Conservation (phyloP, 805 yeast species). For the Ogataea paraovalis region DNA sequence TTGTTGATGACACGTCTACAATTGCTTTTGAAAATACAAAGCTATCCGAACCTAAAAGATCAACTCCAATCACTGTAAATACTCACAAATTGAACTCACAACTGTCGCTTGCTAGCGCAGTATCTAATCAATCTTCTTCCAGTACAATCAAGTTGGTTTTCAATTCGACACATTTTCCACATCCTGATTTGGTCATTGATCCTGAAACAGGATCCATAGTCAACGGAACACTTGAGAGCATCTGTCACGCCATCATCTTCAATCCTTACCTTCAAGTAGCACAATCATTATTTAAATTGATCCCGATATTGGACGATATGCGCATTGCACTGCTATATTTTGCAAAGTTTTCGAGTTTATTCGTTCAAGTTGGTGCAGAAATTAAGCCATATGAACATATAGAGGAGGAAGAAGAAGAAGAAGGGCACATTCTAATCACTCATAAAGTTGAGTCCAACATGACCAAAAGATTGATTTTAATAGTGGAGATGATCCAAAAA, state of each 20-base stretch:
- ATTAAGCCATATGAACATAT: not conserved
- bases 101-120: conserved; percentile 7
- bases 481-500: conserved; percentile 53
- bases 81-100: conserved; percentile 9
- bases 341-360: conserved; percentile 25
- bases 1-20: not conserved
- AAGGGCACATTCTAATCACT: conserved; percentile 1
- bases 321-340: conserved; percentile 41
- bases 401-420: conserved; percentile 5
- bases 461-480: conserved; percentile 47
- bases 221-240: conserved; percentile 63
- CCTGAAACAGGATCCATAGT: conserved; percentile 38
- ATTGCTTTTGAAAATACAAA: not conserved
- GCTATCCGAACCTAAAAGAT: conserved; percentile 3
- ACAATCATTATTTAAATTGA: conserved; percentile 41
- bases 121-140: conserved; percentile 2
- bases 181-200: conserved; percentile 57
- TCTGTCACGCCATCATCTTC: conserved; percentile 71
- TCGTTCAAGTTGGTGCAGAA: not conserved
- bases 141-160: conserved; percentile 23
- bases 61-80: not conserved
- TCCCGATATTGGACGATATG: conserved; percentile 54
- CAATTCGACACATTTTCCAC: conserved; percentile 47
- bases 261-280: conserved; percentile 37
- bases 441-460: conserved; percentile 26